Evolutionary conservation across 805 yeast genomes (phyloP).

Genomic region (Ogataea pilisensis): DNA sequence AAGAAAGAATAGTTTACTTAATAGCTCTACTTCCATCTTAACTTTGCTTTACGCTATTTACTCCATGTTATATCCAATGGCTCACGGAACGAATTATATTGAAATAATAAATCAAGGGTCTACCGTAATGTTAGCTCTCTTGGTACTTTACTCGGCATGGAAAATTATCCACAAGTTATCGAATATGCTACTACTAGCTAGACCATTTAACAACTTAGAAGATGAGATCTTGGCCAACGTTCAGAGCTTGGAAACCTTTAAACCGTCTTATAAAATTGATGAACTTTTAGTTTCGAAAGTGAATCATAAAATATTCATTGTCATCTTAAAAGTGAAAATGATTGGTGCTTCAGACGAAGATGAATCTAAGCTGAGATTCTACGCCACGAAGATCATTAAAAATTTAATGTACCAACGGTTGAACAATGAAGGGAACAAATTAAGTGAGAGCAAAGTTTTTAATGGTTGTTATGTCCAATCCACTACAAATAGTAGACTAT

Average conservation of each 20-base stretch:
- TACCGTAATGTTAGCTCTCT: conserved; percentile 21
- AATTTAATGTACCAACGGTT: conserved; percentile 26
- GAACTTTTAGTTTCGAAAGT: conserved; percentile 56
- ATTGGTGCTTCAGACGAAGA: conserved; percentile 71
- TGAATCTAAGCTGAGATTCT: conserved; percentile 52
- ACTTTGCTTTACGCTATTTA: conserved; percentile 33
- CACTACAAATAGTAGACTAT: conserved; percentile 13
- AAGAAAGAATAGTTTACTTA: conserved; percentile 17
- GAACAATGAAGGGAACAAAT: conserved; percentile 5
- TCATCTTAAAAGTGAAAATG: conserved; percentile 54
- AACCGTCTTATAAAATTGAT: conserved; percentile 43
- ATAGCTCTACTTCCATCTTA: conserved; percentile 41
- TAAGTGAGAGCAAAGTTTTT: conserved; percentile 4
- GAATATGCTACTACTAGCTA: conserved; percentile 48
- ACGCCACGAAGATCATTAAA: conserved; percentile 40
- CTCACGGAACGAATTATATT: conserved; percentile 18
- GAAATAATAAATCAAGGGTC: conserved; percentile 23
- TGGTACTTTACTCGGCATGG: conserved; percentile 25
- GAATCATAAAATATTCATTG: conserved; percentile 55
- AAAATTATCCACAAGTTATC: conserved; percentile 47
- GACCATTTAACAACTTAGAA: conserved; percentile 40
- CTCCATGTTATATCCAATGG: conserved; percentile 29
- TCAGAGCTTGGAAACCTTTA: conserved; percentile 47
- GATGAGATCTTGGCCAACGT: conserved; percentile 42
- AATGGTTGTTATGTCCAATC: not conserved